phyloP scores from a whole-genome alignment of 345 rosid species.

The Populus simonii region DNA sequence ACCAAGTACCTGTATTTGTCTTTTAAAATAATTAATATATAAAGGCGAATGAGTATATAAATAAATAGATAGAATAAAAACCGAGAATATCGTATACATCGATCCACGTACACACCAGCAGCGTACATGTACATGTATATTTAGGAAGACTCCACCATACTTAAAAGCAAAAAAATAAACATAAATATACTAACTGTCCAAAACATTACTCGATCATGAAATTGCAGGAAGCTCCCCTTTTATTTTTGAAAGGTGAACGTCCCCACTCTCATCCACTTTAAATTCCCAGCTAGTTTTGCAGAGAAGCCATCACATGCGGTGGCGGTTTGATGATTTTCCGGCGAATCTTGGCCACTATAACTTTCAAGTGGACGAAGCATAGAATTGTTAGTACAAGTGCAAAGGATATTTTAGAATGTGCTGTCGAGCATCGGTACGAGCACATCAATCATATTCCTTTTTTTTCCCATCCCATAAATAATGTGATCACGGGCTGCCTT shows the following conservation, averaged over 20 bases:
- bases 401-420: slow-evolving; percentile 21
- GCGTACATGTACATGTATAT: too few species aligned
- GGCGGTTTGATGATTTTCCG: slow-evolving; percentile 32
- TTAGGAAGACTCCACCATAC: too few species aligned
- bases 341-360: slow-evolving; percentile 31
- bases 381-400: slow-evolving; percentile 25
- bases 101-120: too few species aligned
- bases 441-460: slow-evolving; percentile 2
- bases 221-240: neutral
- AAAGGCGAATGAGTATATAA: too few species aligned
- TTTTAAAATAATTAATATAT: too few species aligned
- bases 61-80: too few species aligned
- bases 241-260: neutral
- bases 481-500: slow-evolving; percentile 29
- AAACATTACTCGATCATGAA: too few species aligned
- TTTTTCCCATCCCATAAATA: slow-evolving; percentile 44
- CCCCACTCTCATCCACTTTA: slow-evolving; percentile 20
- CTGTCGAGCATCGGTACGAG: slow-evolving; percentile 3
- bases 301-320: slow-evolving; percentile 15
- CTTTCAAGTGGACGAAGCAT: slow-evolving; percentile 64
- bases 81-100: too few species aligned
- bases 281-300: slow-evolving; percentile 12
- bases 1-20: neutral
- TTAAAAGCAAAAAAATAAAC: too few species aligned
- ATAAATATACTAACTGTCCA: too few species aligned